These are phyloP conservation scores for Kuraishia molischiana DNA, from an alignment of 805 yeast genomes.

Conservation along the genomic window DNA sequence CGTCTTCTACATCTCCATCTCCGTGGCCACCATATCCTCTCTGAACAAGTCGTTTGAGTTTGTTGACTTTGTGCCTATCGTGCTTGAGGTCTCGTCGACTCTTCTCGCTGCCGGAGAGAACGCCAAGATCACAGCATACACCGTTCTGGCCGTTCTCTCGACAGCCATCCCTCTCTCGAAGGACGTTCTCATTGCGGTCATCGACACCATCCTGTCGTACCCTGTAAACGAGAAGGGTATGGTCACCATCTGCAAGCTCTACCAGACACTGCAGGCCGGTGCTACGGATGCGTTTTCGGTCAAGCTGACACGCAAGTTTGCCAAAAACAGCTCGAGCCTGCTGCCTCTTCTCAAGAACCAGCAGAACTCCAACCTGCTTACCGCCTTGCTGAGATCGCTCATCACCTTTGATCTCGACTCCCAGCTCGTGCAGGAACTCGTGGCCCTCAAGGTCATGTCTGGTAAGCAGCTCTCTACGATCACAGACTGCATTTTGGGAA, in stretches of 20 bases:
- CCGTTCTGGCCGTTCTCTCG: constrained; percentile 68
- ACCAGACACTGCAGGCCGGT: constrained; percentile 32
- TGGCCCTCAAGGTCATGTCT: constrained; percentile 4
- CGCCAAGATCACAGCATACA: constrained; percentile 75
- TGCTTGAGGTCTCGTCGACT: constrained; percentile 49
- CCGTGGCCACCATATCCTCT: constrained; percentile 62
- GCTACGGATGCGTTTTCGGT: constrained; percentile 17
- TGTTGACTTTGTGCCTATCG: constrained; percentile 40
- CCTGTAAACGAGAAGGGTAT: constrained; percentile 24
- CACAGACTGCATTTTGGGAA: constrained; percentile 11
- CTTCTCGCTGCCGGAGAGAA: constrained; percentile 44
- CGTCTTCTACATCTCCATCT: constrained; percentile 67
- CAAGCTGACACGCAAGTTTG: constrained; percentile 9
- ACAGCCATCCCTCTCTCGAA: constrained; percentile 59
- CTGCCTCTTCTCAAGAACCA: not conserved
- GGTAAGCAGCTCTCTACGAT: constrained; percentile 10
- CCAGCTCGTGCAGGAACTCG: constrained; percentile 9
- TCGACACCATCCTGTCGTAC: constrained; percentile 40
- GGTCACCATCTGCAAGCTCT: constrained; percentile 34
- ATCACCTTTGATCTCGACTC: constrained; percentile 6
- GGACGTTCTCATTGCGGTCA: constrained; percentile 49
- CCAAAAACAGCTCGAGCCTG: not conserved
- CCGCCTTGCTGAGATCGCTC: not conserved
- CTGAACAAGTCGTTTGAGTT: constrained; percentile 26
- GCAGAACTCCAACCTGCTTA: not conserved